phyloP scores from a whole-genome alignment of 169 alveolate genomes.

The Eimeria praecox region DNA sequence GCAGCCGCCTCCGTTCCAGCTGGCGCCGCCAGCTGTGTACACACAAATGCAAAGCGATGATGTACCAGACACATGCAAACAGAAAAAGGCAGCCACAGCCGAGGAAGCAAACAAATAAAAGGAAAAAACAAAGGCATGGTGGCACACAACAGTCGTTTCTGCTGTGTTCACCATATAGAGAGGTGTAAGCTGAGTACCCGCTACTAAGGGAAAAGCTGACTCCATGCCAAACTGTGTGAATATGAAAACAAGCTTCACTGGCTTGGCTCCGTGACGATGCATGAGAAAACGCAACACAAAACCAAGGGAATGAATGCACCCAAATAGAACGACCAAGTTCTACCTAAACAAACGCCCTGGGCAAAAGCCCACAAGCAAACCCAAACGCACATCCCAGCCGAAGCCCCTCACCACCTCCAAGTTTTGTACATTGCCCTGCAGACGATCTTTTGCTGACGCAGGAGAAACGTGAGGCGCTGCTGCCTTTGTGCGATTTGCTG shows the following conservation, averaged over 20 bases:
- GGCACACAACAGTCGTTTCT: not conserved
- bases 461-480: constrained; percentile 34
- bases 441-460: constrained; percentile 65
- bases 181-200: not conserved
- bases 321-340: not conserved
- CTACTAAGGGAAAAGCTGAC: not conserved
- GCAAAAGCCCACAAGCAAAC: not conserved
- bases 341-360: not conserved
- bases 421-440: constrained; percentile 52
- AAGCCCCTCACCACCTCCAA: constrained; percentile 69
- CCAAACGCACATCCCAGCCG: not conserved
- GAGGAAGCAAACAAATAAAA: not conserved
- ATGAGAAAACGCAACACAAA: not conserved
- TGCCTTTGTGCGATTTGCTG: constrained; percentile 59
- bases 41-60: not conserved
- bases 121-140: not conserved
- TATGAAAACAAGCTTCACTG: not conserved
- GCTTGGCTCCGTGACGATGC: not conserved
- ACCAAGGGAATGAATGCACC: not conserved
- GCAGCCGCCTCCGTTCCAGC: constrained; percentile 56
- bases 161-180: not conserved
- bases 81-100: not conserved
- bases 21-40: constrained; percentile 62
- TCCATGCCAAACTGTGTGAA: not conserved
- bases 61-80: not conserved